Evolutionary conservation across 352 stramenopile genomes (phyloP), one percentile per base, ranked within the genome.

Genomic region (Phytophthora pseudosyringae): DNA sequence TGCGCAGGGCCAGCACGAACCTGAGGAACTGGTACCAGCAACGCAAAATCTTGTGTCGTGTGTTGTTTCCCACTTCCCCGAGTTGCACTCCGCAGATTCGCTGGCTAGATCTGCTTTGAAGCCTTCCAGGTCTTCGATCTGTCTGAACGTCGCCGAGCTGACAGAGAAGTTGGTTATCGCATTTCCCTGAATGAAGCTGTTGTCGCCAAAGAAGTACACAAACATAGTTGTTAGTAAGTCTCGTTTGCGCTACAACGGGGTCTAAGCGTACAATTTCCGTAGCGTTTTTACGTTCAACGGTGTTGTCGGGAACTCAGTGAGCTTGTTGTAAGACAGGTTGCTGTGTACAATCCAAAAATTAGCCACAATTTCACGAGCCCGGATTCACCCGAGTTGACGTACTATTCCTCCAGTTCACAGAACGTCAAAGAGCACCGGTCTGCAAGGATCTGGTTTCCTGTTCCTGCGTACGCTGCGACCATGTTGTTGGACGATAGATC

Each of bases 401-500:
- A 83, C 74, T 78, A 78, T 44, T 64, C 45, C 26, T 76, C 50
- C 26, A 80, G 18, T 29, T 11, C 39, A 21, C 71, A 83, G 5
- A 69, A 26, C 12, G 59, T 59, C 26, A 68, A 28, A 7, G 68
- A 55, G 12, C 62, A 78, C 18, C 40, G 40, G 6, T 47, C 33
- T 21, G 31, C 50, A 5, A 68, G 46, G 26, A 52, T 39, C 8
- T 60, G 29, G n/a, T 69, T 53, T 26, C 45, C 61, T n/a, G 57
- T 73, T 28, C 71, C 71, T 33, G 68, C 69, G 36, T 82, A 81
- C 5, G 73, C 36, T 6, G 60, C 46, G 5, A 38, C 43, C 21
- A 86, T 51, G n/a, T 73, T 62, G 49, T 83, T 83, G 11, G 46
- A 38, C 8, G 71, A 80, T 15, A 86, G 21, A 67, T 83, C 72